A percentile compares a stretch with the other conserved stretches of the same genome.
These are phyloP conservation scores for Begonia fuchsioides DNA, from an alignment of 306 rosid genomes.

Conservation along the genomic window DNA sequence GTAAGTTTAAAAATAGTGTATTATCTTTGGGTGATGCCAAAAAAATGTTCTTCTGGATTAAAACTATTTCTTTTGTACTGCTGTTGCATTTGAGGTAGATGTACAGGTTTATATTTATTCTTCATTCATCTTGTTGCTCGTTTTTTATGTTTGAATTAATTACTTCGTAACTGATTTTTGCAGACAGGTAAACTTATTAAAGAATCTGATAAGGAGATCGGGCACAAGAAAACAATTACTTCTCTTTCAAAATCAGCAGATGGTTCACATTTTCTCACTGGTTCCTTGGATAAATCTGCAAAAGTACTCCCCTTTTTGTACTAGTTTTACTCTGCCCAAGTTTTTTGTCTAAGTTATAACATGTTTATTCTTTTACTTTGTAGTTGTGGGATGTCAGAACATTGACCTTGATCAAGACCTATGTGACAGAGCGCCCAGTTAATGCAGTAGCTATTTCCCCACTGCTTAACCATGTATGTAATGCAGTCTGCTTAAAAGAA, in stretches of 20 bases:
- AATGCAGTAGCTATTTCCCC: conserved; percentile 97
- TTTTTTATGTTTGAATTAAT: background rate
- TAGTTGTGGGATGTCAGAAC: conserved; percentile 88
- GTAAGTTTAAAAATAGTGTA: conserved; percentile 7
- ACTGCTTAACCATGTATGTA: conserved; percentile 78
- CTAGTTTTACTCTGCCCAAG: background rate
- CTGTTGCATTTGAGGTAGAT: background rate
- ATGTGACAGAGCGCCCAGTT: conserved; percentile 77
- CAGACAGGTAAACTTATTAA: conserved; percentile 73
- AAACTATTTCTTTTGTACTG: too few species aligned
- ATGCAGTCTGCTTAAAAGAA: too few species aligned
- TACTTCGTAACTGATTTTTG: background rate
- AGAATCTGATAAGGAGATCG: conserved; percentile 63
- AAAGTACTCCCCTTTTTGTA: conserved; percentile 24
- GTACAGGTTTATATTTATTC: background rate
- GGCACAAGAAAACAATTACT: conserved; percentile 64
- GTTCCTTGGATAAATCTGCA: conserved; percentile 86
- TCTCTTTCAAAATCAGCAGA: conserved; percentile 58
- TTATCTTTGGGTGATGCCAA: too few species aligned
- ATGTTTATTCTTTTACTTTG: background rate
- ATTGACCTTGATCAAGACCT: conserved; percentile 75
- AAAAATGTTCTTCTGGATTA: too few species aligned
- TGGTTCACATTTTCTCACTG: conserved; percentile 77
- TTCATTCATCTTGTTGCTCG: background rate
- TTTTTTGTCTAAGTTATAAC: background rate